Conservation (phyloP, 2,329 filamentous ascomycete species). For the Aspergillus costaricaensis region DNA sequence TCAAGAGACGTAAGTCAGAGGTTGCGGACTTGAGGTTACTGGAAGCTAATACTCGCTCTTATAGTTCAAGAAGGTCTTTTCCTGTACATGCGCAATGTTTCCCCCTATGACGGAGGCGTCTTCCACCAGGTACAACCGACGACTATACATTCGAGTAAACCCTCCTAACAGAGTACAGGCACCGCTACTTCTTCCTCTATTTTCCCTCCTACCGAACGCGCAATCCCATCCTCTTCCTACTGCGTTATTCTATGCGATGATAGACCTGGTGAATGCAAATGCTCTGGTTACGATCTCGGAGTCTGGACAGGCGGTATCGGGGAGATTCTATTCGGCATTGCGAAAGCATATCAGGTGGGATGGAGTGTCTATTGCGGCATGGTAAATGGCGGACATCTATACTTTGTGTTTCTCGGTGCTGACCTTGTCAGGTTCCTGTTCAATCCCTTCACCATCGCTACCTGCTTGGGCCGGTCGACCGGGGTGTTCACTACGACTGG, state of each 20-base stretch:
- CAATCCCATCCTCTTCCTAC: conserved; percentile 70
- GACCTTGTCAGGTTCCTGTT: conserved; percentile 72
- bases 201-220: conserved; percentile 79
- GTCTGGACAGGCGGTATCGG: conserved; percentile 74
- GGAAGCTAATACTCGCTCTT: not conserved
- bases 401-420: conserved; percentile 4
- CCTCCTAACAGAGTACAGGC: conserved; percentile 55
- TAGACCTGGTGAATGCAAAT: conserved; percentile 81
- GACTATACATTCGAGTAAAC: not conserved
- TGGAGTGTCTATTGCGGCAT: conserved; percentile 73
- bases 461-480: conserved; percentile 86
- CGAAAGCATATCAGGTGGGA: conserved; percentile 74
- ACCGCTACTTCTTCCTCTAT: conserved; percentile 85
- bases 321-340: conserved; percentile 75
- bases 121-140: conserved; percentile 60
- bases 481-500: conserved; percentile 86
- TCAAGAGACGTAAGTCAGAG: conserved; percentile 80
- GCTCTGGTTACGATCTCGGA: conserved; percentile 78
- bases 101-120: conserved; percentile 92
- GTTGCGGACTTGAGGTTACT: not conserved
- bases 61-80: conserved; percentile 94
- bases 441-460: conserved; percentile 90
- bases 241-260: conserved; percentile 73
- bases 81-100: conserved; percentile 93
- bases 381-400: conserved; percentile 52